Base-by-base conservation (phyloP, 2,329 filamentous ascomycete species). In the Lachnellula cervina region DNA sequence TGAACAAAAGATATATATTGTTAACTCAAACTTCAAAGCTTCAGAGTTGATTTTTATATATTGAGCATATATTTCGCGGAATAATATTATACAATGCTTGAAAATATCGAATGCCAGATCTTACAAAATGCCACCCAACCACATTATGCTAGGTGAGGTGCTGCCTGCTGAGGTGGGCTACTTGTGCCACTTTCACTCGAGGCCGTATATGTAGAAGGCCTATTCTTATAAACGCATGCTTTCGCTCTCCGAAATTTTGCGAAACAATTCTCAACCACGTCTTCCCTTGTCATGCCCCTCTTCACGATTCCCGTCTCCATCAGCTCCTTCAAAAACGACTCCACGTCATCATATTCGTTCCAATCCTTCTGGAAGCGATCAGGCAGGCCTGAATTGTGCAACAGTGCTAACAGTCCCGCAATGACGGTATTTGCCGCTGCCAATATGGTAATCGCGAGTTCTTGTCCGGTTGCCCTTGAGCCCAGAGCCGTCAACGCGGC, bases 401-500 rank as follows among this genome's bases (percentile, higher is more conserved):
- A 43, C 32, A 59, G 44, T 4, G 57, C 57, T 21, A 59, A n/a
- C 6, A 59, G 21, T 9, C 57, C 57, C 1, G 57, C 57, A 37
- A 49, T 40, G 2, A 59, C 54, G n/a, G 57, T 59, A 34, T 59
- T 67, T 4, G 53, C 52, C 8, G 62, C 62, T 2, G 65, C 65
- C 2, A 67, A 50, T 3, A 63, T 42, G 1, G 62, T 66, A 17
- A 65, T 63, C 2, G 56, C 49, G 8, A 57, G 42, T 11, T 54
- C 52, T 42, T 57, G 58, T 2, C 49, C 47, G 8, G 45, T 50
- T 2, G 59, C 45, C 1, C 50, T 54, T 0, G 63, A 57, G 11
- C 62, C 60, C 3, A 67, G 57, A 9, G 60, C 65, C 6, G 64
- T 67, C 7, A 66, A 52, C 2, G 60, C 52, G 2, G 64, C 64